Evolutionary conservation across 2,329 filamentous ascomycete genomes (phyloP).

Genomic region (Colletotrichum sp.): DNA sequence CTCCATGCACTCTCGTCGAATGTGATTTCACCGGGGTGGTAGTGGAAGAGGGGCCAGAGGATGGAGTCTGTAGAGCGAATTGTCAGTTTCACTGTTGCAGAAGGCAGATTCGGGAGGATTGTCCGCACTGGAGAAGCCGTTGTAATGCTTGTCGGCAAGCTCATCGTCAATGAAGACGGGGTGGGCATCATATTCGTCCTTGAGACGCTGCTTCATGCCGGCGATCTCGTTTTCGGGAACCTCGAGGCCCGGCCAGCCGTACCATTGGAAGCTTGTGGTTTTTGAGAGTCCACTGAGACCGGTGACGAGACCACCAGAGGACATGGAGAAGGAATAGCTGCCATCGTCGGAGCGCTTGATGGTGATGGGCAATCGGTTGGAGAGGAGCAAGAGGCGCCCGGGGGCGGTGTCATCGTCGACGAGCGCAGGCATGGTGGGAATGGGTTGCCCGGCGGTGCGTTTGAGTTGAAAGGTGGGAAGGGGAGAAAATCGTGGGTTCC

Average conservation of each 20-base stretch:
- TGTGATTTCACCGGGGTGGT: constrained; percentile 97
- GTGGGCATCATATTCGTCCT: constrained; percentile 86
- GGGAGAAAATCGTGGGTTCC: not conserved
- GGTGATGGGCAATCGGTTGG: constrained; percentile 94
- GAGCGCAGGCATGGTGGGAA: constrained; percentile 38
- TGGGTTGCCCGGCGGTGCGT: not conserved
- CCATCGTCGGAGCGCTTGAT: constrained; percentile 94
- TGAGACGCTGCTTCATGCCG: constrained; percentile 76
- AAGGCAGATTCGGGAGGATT: not conserved
- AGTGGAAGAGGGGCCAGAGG: constrained; percentile 98
- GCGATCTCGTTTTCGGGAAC: constrained; percentile 83
- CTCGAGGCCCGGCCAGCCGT: constrained; percentile 95
- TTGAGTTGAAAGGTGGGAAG: not conserved
- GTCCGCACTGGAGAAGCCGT: constrained; percentile 89
- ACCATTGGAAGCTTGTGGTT: constrained; percentile 96
- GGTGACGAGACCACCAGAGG: constrained; percentile 92
- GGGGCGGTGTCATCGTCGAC: constrained; percentile 37
- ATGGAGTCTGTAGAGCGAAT: constrained; percentile 73
- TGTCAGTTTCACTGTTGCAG: constrained; percentile 13
- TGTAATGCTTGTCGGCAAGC: constrained; percentile 93
- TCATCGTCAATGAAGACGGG: constrained; percentile 95
- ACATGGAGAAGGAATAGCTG: constrained; percentile 94
- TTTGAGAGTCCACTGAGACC: constrained; percentile 91
- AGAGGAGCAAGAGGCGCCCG: constrained; percentile 79
- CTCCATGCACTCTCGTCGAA: constrained; percentile 96